These are phyloP conservation scores for Solanum okadae DNA, from an alignment of 257 asterid genomes.

Conservation along the genomic window DNA sequence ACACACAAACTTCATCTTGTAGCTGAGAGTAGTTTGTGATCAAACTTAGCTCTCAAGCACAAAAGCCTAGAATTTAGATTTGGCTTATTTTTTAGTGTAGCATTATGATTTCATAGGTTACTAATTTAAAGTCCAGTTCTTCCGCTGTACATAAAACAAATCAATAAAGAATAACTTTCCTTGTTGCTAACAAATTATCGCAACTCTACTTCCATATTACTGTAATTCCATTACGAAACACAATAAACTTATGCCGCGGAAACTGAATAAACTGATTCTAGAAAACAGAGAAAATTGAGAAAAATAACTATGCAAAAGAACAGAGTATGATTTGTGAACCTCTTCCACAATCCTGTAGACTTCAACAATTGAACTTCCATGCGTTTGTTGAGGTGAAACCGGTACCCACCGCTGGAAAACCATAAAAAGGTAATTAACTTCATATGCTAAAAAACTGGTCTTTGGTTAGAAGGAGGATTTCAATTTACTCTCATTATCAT, in stretches of 20 bases:
- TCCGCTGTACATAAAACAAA: not conserved
- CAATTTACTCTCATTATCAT: not conserved
- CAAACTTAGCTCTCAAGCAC: not conserved
- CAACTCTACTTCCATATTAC: not conserved
- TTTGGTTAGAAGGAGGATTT: no score
- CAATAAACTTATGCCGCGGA: not conserved
- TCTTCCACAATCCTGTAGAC: constrained; percentile 98
- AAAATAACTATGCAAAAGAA: not conserved
- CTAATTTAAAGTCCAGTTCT: not conserved
- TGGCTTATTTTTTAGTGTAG: not conserved
- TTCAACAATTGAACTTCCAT: constrained; percentile 93
- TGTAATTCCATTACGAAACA: not conserved
- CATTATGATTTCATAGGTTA: not conserved
- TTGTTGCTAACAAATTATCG: not conserved
- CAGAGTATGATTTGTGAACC: constrained; percentile 28
- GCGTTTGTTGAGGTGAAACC: constrained; percentile 85
- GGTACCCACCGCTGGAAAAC: constrained; percentile 63
- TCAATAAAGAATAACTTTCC: not conserved
- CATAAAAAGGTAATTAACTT: constrained; percentile 8
- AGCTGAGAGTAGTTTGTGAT: no score
- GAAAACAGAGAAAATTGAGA: not conserved
- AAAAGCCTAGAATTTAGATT: not conserved
- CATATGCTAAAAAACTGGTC: no score
- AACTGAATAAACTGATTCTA: not conserved
- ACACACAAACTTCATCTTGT: not conserved